These are phyloP conservation scores for Fusarium dimerum DNA, from an alignment of 2,329 filamentous ascomycete genomes.

Conservation along the genomic window DNA sequence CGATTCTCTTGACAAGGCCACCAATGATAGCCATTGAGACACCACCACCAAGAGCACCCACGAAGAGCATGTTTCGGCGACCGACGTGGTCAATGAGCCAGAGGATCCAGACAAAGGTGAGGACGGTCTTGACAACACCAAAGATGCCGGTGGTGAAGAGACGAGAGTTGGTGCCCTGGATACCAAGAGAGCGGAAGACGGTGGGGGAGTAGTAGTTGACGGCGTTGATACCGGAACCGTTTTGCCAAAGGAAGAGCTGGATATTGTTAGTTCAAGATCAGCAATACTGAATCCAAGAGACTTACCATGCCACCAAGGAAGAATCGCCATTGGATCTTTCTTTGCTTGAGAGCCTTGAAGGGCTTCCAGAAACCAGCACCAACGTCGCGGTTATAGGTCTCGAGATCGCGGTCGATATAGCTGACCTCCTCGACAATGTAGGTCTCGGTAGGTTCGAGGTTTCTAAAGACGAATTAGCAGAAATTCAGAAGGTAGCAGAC, in stretches of 20 bases:
- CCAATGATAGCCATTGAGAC: constrained; percentile 4
- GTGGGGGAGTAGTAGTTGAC: constrained; percentile 35
- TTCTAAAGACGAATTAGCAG: background rate
- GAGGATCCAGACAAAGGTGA: constrained; percentile 45
- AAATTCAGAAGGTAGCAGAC: background rate
- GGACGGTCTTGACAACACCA: constrained; percentile 30
- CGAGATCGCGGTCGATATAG: too few species aligned
- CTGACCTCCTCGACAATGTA: too few species aligned
- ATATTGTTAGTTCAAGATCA: background rate
- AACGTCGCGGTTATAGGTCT: too few species aligned
- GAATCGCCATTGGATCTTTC: too few species aligned
- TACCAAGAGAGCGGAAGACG: constrained; percentile 32
- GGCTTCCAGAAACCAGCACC: too few species aligned
- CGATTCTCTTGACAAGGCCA: too few species aligned
- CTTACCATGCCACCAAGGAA: too few species aligned
- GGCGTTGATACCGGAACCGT: constrained; percentile 33
- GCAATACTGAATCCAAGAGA: background rate
- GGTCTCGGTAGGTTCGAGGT: constrained; percentile 1
- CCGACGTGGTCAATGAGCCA: constrained; percentile 30
- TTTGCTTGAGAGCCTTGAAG: too few species aligned
- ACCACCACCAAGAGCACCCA: constrained; percentile 5
- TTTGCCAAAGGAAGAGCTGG: constrained; percentile 15
- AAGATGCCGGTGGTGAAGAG: constrained; percentile 34
- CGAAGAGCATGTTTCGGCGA: background rate
- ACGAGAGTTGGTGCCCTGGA: constrained; percentile 23